These are phyloP conservation scores for Escovopsis sp. DNA, from an alignment of 2,329 filamentous ascomycete genomes.

Conservation along the genomic window DNA sequence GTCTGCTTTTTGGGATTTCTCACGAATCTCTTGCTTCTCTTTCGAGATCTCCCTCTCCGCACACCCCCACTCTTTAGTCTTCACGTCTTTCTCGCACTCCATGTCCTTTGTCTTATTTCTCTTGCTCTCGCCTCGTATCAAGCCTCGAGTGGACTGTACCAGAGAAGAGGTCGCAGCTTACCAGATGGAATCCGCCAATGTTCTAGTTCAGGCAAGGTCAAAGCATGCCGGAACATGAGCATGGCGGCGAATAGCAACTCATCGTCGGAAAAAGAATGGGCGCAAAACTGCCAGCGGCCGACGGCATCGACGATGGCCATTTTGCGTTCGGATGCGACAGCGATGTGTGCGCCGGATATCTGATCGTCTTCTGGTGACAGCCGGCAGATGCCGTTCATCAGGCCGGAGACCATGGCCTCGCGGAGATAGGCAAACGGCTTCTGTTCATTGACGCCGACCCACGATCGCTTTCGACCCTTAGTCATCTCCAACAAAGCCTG, in stretches of 20 bases:
- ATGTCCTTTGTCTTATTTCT: too few relatives aligned
- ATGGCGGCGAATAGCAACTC: constrained; percentile 76
- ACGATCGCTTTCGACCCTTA: constrained; percentile 69
- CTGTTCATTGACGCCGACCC: constrained; percentile 75
- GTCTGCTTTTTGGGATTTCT: too few relatives aligned
- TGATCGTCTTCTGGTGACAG: constrained; percentile 46
- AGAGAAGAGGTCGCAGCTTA: constrained; percentile 24
- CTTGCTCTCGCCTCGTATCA: not conserved
- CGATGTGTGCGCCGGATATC: constrained; percentile 49
- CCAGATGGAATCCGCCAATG: constrained; percentile 66
- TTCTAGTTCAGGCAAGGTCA: constrained; percentile 66
- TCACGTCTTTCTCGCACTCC: too few relatives aligned
- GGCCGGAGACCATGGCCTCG: constrained; percentile 82
- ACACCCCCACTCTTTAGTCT: too few relatives aligned
- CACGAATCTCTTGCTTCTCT: too few relatives aligned
- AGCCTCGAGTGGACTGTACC: not conserved
- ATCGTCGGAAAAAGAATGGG: constrained; percentile 79
- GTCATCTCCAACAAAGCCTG: constrained; percentile 56
- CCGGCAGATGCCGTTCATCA: constrained; percentile 82
- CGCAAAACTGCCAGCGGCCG: constrained; percentile 74
- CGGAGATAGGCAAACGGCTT: constrained; percentile 80
- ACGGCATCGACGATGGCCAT: constrained; percentile 52
- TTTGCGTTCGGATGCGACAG: constrained; percentile 50
- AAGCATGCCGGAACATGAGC: constrained; percentile 77
- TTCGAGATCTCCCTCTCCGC: too few relatives aligned